Evolutionary conservation across 257 asterid species (phyloP).

Genomic region (Solanum microdontum): DNA sequence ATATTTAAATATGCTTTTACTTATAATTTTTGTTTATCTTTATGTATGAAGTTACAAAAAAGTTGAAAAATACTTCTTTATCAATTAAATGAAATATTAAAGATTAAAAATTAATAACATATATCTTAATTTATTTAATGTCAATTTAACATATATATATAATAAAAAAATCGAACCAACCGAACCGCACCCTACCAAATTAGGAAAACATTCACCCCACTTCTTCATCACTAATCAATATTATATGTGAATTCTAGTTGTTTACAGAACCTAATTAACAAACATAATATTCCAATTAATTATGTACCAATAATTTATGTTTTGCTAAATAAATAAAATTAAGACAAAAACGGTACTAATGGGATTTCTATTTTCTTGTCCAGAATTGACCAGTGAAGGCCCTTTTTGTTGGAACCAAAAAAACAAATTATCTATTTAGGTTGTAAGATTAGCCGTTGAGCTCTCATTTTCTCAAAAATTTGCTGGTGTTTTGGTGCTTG

Average conservation of each 20-base stretch:
- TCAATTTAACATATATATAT: too few species aligned
- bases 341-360: background rate
- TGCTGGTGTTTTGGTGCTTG: slow-evolving; percentile 30
- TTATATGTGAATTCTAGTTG: background rate
- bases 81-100: background rate
- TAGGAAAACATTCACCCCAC: background rate
- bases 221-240: background rate
- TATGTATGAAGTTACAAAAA: too few species aligned
- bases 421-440: background rate
- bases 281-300: background rate
- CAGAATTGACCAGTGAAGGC: slow-evolving; percentile 28
- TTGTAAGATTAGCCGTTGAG: slow-evolving; percentile 36
- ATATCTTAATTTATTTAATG: too few species aligned
- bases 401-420: slow-evolving; percentile 1
- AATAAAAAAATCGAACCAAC: too few species aligned
- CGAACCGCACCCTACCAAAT: background rate
- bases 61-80: background rate
- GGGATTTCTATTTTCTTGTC: slow-evolving; percentile 17
- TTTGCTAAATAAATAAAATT: background rate
- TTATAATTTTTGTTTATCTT: background rate
- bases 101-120: too few species aligned
- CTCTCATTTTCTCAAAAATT: slow-evolving; percentile 47
- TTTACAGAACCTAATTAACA: background rate
- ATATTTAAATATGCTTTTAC: background rate
- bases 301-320: background rate